phyloP scores from a whole-genome alignment of 805 yeast genomes.

The Yarrowia porcina region DNA sequence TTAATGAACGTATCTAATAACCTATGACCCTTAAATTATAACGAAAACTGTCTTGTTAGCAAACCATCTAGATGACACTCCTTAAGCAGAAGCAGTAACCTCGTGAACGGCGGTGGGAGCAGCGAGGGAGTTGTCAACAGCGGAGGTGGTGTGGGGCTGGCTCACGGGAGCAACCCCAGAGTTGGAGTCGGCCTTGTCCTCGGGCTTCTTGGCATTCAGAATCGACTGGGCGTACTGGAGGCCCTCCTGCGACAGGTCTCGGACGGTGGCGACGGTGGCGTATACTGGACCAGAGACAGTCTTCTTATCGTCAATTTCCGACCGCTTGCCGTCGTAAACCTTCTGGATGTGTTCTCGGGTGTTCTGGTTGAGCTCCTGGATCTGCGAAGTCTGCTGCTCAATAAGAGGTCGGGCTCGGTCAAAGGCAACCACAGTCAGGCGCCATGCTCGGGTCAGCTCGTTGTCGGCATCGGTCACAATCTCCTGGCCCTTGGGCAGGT shows the following conservation, averaged over 20 bases:
- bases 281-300: slow-evolving; percentile 27
- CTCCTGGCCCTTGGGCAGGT: slow-evolving; percentile 46
- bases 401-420: slow-evolving; percentile 32
- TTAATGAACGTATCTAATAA: slow-evolving; percentile 25
- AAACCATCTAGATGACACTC: slow-evolving; percentile 10
- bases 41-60: slow-evolving; percentile 25
- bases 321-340: slow-evolving; percentile 29
- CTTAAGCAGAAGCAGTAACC: slow-evolving; percentile 25
- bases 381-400: slow-evolving; percentile 29
- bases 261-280: slow-evolving; percentile 27
- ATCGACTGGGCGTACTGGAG: slow-evolving; percentile 22
- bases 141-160: slow-evolving; percentile 25
- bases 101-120: slow-evolving; percentile 21
- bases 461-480: slow-evolving; percentile 46
- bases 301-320: slow-evolving; percentile 20
- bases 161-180: slow-evolving; percentile 23
- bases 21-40: slow-evolving; percentile 21
- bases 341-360: slow-evolving; percentile 30
- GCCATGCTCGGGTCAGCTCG: slow-evolving; percentile 53
- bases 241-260: slow-evolving; percentile 26
- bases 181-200: neutral
- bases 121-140: slow-evolving; percentile 26
- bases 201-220: slow-evolving; percentile 22
- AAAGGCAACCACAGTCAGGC: slow-evolving; percentile 44
- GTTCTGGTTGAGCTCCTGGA: slow-evolving; percentile 27